Evolutionary conservation across 306 rosid species (phyloP).

Genomic region (Rubus idaeus): DNA sequence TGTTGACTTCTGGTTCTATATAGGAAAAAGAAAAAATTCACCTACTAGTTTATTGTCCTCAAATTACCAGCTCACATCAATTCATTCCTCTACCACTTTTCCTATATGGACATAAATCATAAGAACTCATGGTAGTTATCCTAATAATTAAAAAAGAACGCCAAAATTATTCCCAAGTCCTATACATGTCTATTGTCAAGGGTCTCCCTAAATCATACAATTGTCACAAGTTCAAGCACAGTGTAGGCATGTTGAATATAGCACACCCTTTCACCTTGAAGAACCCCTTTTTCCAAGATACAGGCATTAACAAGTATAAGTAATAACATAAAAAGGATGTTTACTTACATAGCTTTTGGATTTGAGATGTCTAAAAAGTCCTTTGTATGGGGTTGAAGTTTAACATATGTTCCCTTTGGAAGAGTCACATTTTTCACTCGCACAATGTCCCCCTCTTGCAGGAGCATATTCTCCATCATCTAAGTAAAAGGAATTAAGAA

Average conservation of each 20-base stretch:
- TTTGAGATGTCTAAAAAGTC: conserved; percentile 96
- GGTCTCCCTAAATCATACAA: neutral
- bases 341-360: conserved; percentile 97
- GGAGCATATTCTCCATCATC: conserved; percentile 99
- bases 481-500: conserved; percentile 24
- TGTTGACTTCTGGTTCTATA: neutral
- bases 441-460: conserved; percentile 91
- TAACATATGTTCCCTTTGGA: conserved; percentile 95
- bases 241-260: neutral
- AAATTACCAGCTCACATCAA: neutral
- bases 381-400: conserved; percentile 94
- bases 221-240: neutral
- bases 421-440: conserved; percentile 88
- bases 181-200: neutral
- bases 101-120: neutral
- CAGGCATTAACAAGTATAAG: neutral
- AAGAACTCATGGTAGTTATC: neutral
- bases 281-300: neutral
- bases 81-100: neutral
- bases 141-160: neutral
- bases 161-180: neutral
- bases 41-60: neutral
- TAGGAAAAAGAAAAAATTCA: neutral
- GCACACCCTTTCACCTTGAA: neutral
- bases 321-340: conserved; percentile 21